phyloP scores from a whole-genome alignment of 805 yeast genomes.

The Saccharomycopsis malanga region DNA sequence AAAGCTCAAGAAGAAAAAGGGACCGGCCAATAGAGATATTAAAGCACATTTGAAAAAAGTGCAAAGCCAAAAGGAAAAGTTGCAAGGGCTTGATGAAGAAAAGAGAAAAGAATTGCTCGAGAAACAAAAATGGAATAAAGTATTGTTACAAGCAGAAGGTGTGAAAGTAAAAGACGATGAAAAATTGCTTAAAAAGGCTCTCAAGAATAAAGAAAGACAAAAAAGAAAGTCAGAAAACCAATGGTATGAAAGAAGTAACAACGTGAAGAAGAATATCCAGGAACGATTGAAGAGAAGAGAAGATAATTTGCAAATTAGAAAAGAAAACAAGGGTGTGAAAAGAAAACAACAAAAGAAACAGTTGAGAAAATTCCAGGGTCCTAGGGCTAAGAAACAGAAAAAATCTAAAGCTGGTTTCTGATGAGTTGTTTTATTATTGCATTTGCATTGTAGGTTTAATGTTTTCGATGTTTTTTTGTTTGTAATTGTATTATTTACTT shows the following conservation, averaged over 20 bases:
- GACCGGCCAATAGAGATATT: slow-evolving; percentile 79
- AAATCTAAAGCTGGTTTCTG: slow-evolving; percentile 21
- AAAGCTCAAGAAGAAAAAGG: slow-evolving; percentile 58
- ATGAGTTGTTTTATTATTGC: neutral
- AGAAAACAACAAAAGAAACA: slow-evolving; percentile 66
- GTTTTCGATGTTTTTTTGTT: too few relatives aligned
- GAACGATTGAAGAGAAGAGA: slow-evolving; percentile 84
- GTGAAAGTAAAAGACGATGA: slow-evolving; percentile 85
- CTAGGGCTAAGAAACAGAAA: slow-evolving; percentile 19
- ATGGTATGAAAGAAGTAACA: slow-evolving; percentile 86
- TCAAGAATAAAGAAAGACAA: slow-evolving; percentile 73
- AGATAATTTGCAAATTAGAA: slow-evolving; percentile 79
- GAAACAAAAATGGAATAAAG: slow-evolving; percentile 78
- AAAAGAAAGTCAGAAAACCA: slow-evolving; percentile 84
- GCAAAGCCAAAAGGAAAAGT: slow-evolving; percentile 63
- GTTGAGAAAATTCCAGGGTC: slow-evolving; percentile 43
- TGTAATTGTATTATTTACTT: neutral
- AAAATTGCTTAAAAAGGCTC: slow-evolving; percentile 73
- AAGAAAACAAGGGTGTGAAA: slow-evolving; percentile 77
- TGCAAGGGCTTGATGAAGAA: slow-evolving; percentile 51
- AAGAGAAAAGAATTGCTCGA: slow-evolving; percentile 55
- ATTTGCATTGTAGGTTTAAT: too few relatives aligned
- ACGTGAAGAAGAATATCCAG: slow-evolving; percentile 65
- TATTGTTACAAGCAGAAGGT: slow-evolving; percentile 84
- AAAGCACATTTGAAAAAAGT: slow-evolving; percentile 73